Conservation (phyloP, 2,329 filamentous ascomycete species). For the Penicillium sp. region DNA sequence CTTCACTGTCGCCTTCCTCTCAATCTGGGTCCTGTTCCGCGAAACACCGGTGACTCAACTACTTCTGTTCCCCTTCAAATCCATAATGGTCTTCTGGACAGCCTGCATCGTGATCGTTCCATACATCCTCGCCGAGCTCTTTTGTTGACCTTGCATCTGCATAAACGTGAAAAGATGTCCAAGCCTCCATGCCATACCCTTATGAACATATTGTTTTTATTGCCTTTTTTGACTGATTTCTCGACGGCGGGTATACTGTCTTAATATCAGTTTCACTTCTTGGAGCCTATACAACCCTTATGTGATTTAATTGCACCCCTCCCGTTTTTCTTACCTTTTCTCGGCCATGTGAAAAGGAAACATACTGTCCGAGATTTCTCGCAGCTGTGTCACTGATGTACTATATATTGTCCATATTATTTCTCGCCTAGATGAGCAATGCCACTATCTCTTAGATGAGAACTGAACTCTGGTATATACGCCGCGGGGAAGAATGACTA, state of each 20-base stretch:
- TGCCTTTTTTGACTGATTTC: neutral
- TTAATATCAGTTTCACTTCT: slow-evolving; percentile 1
- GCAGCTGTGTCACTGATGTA: slow-evolving; percentile 2
- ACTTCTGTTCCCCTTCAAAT: slow-evolving; percentile 65
- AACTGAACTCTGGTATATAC: neutral
- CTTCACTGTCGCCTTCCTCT: slow-evolving; percentile 86
- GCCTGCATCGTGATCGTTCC: slow-evolving; percentile 81
- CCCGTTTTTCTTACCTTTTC: neutral
- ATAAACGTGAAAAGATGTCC: neutral
- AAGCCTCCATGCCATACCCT: neutral
- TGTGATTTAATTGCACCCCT: slow-evolving; percentile 12
- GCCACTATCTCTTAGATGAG: slow-evolving; percentile 1
- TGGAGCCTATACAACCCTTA: slow-evolving; percentile 3
- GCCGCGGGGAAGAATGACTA: neutral
- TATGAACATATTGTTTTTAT: slow-evolving; percentile 11
- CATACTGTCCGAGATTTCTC: neutral
- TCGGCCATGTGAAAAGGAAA: neutral
- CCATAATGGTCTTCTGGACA: slow-evolving; percentile 72
- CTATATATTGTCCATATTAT: slow-evolving; percentile 3
- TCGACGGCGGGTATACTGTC: slow-evolving; percentile 2
- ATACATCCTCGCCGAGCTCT: slow-evolving; percentile 71
- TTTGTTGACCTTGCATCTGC: slow-evolving; percentile 26
- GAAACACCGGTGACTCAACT: slow-evolving; percentile 55
- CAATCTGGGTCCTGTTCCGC: slow-evolving; percentile 70
- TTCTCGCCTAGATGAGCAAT: slow-evolving; percentile 8